Base-by-base conservation (phyloP, 2,329 filamentous ascomycete genomes). In the Colletotrichum sp. region DNA sequence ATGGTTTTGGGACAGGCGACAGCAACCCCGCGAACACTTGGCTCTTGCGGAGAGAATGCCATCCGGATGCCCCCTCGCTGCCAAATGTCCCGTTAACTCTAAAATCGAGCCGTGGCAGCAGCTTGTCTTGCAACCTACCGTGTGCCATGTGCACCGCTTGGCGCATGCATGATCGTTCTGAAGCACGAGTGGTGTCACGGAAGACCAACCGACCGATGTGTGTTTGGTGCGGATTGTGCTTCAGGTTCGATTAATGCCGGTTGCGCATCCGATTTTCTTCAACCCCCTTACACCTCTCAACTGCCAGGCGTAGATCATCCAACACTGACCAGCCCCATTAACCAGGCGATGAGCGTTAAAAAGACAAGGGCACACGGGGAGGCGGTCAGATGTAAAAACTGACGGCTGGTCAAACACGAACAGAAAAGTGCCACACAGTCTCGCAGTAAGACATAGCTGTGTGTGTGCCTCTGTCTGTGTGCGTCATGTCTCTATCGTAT, bases 141-240 rank as follows among this genome's bases (percentile, higher is more conserved):
- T 43, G 74, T 76, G 65, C 74, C 74, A 74, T 74, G 74, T 76
- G 65, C 71, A 38, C 36, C 65, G 34, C 77, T 78, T 78, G 77
- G 77, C 72, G 71, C 72, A 61, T 77, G 70, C 72, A 77, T 68
- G 72, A 77, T 74, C 67, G 70, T 67, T 71, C 60, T 77, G 77
- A 78, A 70, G 75, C 77, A 77, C 66, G 43, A 72, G 65, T 38
- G 75, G 69, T 74, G 77, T 77, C 72, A 77, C 77, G 75, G 75
- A 74, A 65, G 58, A 26, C 43, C 43, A 64, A 34, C 74, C 74
- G 74, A 63, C 74, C 65, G 74, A 74, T 66, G 65, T 69, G 58
- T 34, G 32, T 63, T 61, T 70, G 74, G 66, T 65, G 30, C 58
- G 26, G 34, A 26, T 34, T 65, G 61, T 76, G 74, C 74, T 74